Evolutionary conservation across 106 monocot genomes (phyloP).

Genomic region (Dioscorea zingiberensis): DNA sequence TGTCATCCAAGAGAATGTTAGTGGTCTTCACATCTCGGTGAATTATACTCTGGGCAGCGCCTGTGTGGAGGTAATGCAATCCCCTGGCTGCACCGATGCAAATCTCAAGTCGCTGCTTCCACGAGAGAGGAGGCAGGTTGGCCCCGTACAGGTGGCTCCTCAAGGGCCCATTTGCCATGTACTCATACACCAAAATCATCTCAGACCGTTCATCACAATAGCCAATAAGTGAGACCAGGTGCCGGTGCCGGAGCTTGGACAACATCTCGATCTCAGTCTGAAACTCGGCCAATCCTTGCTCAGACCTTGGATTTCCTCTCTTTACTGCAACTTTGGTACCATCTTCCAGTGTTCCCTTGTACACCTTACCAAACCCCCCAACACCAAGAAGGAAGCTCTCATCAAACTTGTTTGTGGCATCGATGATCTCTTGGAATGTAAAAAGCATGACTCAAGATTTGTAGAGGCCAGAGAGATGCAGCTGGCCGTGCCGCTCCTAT

Average conservation of each 20-base stretch:
- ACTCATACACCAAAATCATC: constrained; percentile 42
- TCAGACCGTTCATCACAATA: constrained; percentile 45
- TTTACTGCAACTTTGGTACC: constrained; percentile 55
- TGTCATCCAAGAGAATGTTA: constrained; percentile 48
- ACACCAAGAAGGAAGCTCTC: constrained; percentile 56
- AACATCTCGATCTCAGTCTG: constrained; percentile 60
- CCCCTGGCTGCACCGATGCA: constrained; percentile 66
- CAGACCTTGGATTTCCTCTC: constrained; percentile 56
- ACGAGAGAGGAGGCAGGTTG: constrained; percentile 25
- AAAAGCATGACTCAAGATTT: constrained; percentile 47
- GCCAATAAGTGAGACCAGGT: constrained; percentile 47
- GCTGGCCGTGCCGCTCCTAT: constrained; percentile 37
- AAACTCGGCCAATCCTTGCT: constrained; percentile 58
- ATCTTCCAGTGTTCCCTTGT: constrained; percentile 46
- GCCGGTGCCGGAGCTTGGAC: constrained; percentile 53
- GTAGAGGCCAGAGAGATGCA: constrained; percentile 50
- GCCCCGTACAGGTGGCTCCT: constrained; percentile 40
- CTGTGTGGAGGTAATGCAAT: constrained; percentile 61
- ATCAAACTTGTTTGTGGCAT: constrained; percentile 53
- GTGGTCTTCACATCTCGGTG: constrained; percentile 47
- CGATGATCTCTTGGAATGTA: constrained; percentile 49
- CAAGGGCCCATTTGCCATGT: constrained; percentile 39
- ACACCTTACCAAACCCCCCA: constrained; percentile 61
- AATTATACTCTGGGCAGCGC: constrained; percentile 41
- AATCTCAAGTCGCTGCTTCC: constrained; percentile 49